A percentile compares a stretch with the other conserved stretches of the same genome.
These are phyloP conservation scores for Asterella californica DNA, from an alignment of 225 moss, liverwort and hornwort genomes.

Conservation along the genomic window DNA sequence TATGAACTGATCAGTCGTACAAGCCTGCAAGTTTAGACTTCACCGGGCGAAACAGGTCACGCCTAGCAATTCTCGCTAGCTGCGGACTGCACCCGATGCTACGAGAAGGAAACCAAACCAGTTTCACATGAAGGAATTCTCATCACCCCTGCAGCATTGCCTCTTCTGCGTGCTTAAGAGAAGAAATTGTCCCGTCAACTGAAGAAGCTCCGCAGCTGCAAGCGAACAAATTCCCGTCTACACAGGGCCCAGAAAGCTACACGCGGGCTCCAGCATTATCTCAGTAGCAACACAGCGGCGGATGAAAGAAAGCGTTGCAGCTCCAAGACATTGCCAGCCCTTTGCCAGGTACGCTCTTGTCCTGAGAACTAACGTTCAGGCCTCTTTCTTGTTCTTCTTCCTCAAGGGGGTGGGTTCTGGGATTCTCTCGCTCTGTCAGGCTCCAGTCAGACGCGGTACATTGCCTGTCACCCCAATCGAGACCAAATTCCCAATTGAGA, in stretches of 20 bases:
- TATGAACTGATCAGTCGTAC: neutral
- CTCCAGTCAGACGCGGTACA: neutral
- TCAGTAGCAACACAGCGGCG: neutral
- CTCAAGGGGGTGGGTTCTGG: neutral
- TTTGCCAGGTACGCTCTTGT: neutral
- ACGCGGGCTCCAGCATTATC: slow-evolving; percentile 11
- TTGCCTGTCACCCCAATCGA: neutral
- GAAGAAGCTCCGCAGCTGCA: neutral
- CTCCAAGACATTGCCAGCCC: slow-evolving; percentile 20
- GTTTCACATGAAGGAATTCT: slow-evolving; percentile 14
- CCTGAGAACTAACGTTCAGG: no score
- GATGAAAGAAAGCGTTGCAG: neutral
- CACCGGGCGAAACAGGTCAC: neutral
- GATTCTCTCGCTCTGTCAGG: neutral
- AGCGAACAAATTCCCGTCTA: neutral
- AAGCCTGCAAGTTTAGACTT: neutral
- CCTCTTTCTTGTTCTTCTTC: neutral
- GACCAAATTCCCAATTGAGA: slow-evolving; percentile 4
- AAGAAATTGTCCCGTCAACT: neutral
- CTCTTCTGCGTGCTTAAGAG: neutral
- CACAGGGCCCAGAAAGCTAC: neutral
- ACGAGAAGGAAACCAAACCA: slow-evolving; percentile 15
- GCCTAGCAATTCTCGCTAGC: neutral
- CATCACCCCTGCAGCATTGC: slow-evolving; percentile 24
- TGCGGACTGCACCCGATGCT: slow-evolving; percentile 2